Base-by-base conservation (phyloP, 768 basidiomycete genomes). In the Pisolithus albus region DNA sequence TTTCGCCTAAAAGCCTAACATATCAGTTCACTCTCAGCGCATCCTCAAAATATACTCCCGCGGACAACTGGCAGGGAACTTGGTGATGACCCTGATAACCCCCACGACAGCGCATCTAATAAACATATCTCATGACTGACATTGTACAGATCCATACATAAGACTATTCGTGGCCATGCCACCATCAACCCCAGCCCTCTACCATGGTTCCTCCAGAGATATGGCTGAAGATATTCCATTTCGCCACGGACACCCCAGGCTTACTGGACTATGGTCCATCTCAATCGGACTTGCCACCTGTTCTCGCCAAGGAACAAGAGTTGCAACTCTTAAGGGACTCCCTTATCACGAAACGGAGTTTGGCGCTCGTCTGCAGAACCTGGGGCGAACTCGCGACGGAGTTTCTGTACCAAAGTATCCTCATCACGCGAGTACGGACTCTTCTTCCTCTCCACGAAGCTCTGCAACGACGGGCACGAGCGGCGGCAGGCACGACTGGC, bases 201-300 rank as follows among this genome's bases (percentile, higher is more conserved):
- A 34, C 11, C 34, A 34, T 34, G 34, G 53, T 67, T 11, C 64
- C 64, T 26, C 63, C 65, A 18, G 65, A 65, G 52, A 49, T 67
- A 38, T 67, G 65, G 65, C 55, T 63, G 16, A 58, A 42, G 39
- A 56, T 67, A 28, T 67, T 67, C 45, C 16, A 32, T 32, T 50
- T 59, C 30, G 61, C 61, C 10, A 56, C 63, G 5, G 47, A 55
- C 34, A 19, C 57, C 5, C 56, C 43, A 11, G 41, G 42, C 7
- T 46, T 56, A 32, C 47, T 64, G 32, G 46, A 52, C 28, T 59
- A 49, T 18, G 55, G 13, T 21, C 38, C 39, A 10, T 28, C 49
- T 43, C 53, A 47, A 24, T 54, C 55, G n/a, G 61, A 61, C 37
- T 45, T 65, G n/a, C 63, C 63, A 0, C 53, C 36, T 36, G 9